Conservation (phyloP, 768 basidiomycete species). For the Suillus subaureus region DNA sequence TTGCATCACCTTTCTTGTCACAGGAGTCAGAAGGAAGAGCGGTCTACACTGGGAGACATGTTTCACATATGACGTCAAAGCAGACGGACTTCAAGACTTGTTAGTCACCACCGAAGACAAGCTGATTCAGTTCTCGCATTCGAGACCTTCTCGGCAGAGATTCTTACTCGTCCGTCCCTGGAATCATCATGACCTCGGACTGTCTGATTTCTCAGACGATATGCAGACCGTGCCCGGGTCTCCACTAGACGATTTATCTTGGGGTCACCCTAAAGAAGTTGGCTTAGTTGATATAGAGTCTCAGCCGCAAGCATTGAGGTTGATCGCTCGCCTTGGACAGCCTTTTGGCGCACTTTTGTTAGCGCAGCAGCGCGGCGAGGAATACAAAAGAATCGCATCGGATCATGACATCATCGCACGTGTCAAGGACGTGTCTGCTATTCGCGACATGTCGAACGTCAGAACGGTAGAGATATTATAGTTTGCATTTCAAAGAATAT, state of each 20-base stretch:
- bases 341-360: constrained; percentile 9
- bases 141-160: not conserved
- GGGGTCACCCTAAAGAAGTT: not conserved
- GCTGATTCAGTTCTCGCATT: not conserved
- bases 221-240: not conserved
- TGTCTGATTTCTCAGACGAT: not conserved
- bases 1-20: not conserved
- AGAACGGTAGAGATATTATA: constrained; percentile 6
- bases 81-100: not conserved
- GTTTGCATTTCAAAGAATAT: not conserved
- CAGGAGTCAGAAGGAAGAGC: not conserved
- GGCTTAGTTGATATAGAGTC: not conserved
- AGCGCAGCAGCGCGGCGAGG: not conserved
- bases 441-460: not conserved
- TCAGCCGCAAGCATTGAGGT: not conserved
- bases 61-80: not conserved
- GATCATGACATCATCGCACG: not conserved
- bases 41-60: not conserved
- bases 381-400: constrained; percentile 12
- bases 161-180: not conserved
- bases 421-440: not conserved
- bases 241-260: not conserved
- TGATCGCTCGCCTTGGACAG: constrained; percentile 5
- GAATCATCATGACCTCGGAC: not conserved
- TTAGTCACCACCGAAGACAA: not conserved